Percentiles rank a stretch among this genome's conserved stretches.
Evolutionary conservation across 495 filamentous ascomycete species (phyloP).

Genomic region (Wilcoxina mikolae): DNA sequence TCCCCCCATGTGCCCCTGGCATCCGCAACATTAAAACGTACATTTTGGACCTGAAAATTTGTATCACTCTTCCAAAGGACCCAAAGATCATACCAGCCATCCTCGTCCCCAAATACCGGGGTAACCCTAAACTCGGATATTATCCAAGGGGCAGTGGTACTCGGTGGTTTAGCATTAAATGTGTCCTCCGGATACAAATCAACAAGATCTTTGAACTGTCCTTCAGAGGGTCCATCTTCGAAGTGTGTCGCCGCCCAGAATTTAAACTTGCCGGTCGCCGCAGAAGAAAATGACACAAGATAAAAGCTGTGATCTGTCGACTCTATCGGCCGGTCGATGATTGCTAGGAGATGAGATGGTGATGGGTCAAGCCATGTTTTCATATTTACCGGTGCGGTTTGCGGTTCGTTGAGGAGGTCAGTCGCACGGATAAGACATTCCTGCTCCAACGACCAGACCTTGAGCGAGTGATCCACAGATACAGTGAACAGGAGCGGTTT

Average conservation of each 20-base stretch:
- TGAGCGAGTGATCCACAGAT: conserved; percentile 71
- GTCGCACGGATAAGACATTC: conserved; percentile 55
- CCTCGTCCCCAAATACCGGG: conserved; percentile 27
- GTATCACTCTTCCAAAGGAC: conserved; percentile 75
- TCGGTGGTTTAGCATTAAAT: conserved; percentile 53
- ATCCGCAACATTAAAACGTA: conserved; percentile 42
- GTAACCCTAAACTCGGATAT: conserved; percentile 68
- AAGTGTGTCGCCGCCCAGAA: conserved; percentile 60
- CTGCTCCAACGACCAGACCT: conserved; percentile 66
- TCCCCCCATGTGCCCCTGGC: conserved; percentile 47
- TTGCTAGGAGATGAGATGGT: conserved; percentile 52
- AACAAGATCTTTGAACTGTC: conserved; percentile 33
- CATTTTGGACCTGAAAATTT: conserved; percentile 54
- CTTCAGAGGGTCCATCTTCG: conserved; percentile 42
- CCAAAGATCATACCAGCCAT: conserved; percentile 53
- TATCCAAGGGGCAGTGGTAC: conserved; percentile 69
- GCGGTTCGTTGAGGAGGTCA: conserved; percentile 48
- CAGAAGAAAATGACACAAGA: conserved; percentile 71
- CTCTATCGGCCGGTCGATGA: conserved; percentile 38
- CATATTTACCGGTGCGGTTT: conserved; percentile 27
- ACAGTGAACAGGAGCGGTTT: conserved; percentile 55
- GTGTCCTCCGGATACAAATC: conserved; percentile 49
- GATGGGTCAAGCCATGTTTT: conserved; percentile 57
- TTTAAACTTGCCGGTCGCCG: conserved; percentile 81
- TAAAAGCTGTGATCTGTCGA: conserved; percentile 49